A percentile compares a stretch with the other conserved stretches of the same genome.
Conservation (phyloP, 305 asterid genomes). For the Salvia sclarea region DNA sequence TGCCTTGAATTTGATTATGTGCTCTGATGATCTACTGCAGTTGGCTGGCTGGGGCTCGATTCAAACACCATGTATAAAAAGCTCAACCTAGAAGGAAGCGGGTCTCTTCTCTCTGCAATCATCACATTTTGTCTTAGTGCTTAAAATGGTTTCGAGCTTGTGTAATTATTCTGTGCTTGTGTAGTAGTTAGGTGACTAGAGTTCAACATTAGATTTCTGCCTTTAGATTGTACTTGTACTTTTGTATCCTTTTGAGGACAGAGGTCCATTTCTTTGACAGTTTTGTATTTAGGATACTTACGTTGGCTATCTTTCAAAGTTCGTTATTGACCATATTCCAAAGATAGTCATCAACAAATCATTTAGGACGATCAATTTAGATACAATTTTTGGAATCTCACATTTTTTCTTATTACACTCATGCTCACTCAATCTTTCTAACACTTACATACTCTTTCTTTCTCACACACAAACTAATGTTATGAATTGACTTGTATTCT, state of each 20-base stretch:
- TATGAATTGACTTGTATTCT: no score
- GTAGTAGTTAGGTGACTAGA: constrained; percentile 31
- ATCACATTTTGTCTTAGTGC: constrained; percentile 19
- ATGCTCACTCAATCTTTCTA: no score
- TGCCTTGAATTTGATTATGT: constrained; percentile 42
- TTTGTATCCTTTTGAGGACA: constrained; percentile 18
- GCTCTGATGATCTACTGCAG: background rate
- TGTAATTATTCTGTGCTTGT: constrained; percentile 32
- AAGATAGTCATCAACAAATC: background rate
- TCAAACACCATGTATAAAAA: constrained; percentile 34
- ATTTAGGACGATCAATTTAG: no score
- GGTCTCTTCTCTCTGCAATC: constrained; percentile 6
- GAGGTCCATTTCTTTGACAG: constrained; percentile 25
- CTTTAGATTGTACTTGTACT: constrained; percentile 18
- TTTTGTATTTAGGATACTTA: background rate
- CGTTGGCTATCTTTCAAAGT: constrained; percentile 11
- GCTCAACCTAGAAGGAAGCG: background rate
- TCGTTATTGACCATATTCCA: background rate
- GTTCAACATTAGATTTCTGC: constrained; percentile 28
- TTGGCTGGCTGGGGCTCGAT: background rate
- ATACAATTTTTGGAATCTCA: no score
- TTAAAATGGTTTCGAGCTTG: background rate
- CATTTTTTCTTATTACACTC: no score
- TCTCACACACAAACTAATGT: no score
- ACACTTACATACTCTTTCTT: no score